phyloP scores from a whole-genome alignment of 1,284 basidiomycete genomes.

The Ceraceosorus guamensis region DNA sequence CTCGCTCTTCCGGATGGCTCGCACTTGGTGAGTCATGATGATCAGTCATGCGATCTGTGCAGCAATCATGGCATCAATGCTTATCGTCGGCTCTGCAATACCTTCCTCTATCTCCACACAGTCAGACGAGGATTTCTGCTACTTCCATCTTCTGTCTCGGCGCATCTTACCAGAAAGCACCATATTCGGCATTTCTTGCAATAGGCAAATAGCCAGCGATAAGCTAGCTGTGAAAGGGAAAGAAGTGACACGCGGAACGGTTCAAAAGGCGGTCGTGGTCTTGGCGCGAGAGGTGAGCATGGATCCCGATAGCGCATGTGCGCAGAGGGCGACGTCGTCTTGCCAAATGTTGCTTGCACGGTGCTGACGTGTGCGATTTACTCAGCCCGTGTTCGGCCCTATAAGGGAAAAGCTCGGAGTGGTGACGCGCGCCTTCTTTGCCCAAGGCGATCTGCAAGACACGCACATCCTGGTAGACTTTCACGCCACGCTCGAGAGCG shows the following conservation, averaged over 20 bases:
- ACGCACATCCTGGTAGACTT: constrained; percentile 46
- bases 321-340: too few relatives aligned
- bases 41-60: not conserved
- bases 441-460: constrained; percentile 43
- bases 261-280: constrained; percentile 96
- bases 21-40: constrained; percentile 61
- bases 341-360: constrained; percentile 3
- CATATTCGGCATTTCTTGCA: constrained; percentile 54
- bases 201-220: constrained; percentile 82
- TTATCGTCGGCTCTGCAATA: not conserved
- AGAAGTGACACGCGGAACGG: constrained; percentile 88
- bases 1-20: constrained; percentile 96
- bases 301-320: too few relatives aligned
- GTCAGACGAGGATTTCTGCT: constrained; percentile 92
- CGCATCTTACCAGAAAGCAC: constrained; percentile 18
- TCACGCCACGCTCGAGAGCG: constrained; percentile 43
- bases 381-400: constrained; percentile 46
- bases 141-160: constrained; percentile 66
- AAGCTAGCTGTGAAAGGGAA: constrained; percentile 71
- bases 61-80: not conserved
- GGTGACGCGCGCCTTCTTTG: constrained; percentile 59
- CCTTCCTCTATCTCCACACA: constrained; percentile 50
- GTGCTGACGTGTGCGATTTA: constrained; percentile 35
- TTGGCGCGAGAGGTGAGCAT: constrained; percentile 59
- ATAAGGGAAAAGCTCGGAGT: constrained; percentile 85